Percentiles rank a stretch among this genome's conserved stretches.
Evolutionary conservation across 1,284 basidiomycete species (phyloP).

Genomic region (Ceratobasidium sp.): DNA sequence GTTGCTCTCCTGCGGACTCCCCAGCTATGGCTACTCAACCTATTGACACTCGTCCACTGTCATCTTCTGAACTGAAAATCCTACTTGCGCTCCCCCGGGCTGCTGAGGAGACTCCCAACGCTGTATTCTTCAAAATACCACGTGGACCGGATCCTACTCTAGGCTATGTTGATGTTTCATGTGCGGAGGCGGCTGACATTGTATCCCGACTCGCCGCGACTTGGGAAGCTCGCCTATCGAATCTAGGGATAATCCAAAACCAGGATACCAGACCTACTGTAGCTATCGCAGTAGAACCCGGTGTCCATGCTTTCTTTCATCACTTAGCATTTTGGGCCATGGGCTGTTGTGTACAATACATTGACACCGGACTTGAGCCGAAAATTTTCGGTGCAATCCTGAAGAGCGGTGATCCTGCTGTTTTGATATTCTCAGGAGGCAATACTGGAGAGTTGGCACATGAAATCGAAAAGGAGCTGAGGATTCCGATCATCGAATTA

Average conservation of each 20-base stretch:
- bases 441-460: background rate
- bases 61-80: background rate
- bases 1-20: background rate
- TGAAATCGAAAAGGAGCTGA: background rate
- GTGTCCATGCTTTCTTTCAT: slow-evolving; percentile 18
- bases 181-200: slow-evolving; percentile 20
- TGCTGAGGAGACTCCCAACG: slow-evolving; percentile 13
- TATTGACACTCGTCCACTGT: slow-evolving; percentile 20
- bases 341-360: slow-evolving; percentile 25
- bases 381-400: background rate
- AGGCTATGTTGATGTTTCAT: slow-evolving; percentile 28
- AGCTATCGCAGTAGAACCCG: slow-evolving; percentile 4
- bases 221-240: slow-evolving; percentile 12
- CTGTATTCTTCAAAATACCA: slow-evolving; percentile 23
- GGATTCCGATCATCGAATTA: background rate
- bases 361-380: background rate
- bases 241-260: background rate
- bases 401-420: background rate
- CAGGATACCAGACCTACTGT: background rate
- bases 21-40: background rate
- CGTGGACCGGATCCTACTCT: slow-evolving; percentile 10
- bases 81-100: slow-evolving; percentile 25
- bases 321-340: slow-evolving; percentile 33
- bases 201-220: slow-evolving; percentile 17
- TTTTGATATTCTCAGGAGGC: background rate